Base-by-base conservation (phyloP, 768 basidiomycete species). In the Russula griseocarnosa region DNA sequence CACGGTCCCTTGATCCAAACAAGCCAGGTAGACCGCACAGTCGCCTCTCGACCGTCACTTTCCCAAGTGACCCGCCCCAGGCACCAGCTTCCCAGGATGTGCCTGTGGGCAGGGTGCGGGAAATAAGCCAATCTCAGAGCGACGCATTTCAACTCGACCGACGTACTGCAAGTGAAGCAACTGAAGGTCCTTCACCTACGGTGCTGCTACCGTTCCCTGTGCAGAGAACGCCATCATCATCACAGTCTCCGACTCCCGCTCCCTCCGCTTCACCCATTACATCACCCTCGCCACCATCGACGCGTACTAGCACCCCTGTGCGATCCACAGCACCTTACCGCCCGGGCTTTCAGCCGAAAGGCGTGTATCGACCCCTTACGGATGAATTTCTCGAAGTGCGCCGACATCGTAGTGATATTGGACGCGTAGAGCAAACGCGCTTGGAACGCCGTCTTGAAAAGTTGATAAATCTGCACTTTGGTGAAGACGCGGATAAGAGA, bases 281-380 rank as follows among this genome's bases (percentile, higher is more conserved):
- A 0, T 72, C 74, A 16, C 67, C 65, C 4, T 66, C 70, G 1
- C 67, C 73, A 8, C 53, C 65, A 4, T 61, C 70, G 49, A 53
- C 62, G 13, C 60, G 57, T 40, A 50, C 62, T 11, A 40, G 53
- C 22, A 66, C 70, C 1, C 63, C 69, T 2, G 64, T 60, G 8
- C 74, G 71, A 36, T 61, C 69, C 4, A 51, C 63, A 5, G 84
- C 87, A 0, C 89, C 87, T 2, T 98, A 98, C 72, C 86, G 88
- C 52, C 86, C 92, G 3, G 93, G 94, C 1, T 99, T 98, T 72
- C 96, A 99, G 73, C 96, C 96, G 6, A 88, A 82, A 70, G 95
- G 95, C 5, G 84, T 94, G 5, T 87, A 84, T 72, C 78, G 86
- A 14, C 85, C 82, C 6, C 83, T 88, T 42, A 97, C 94, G 8